A percentile compares a stretch with the other conserved stretches of the same genome.
These are phyloP conservation scores for Isoetes taiwanensis DNA, from an alignment of 75 land plant genomes.

Conservation along the genomic window DNA sequence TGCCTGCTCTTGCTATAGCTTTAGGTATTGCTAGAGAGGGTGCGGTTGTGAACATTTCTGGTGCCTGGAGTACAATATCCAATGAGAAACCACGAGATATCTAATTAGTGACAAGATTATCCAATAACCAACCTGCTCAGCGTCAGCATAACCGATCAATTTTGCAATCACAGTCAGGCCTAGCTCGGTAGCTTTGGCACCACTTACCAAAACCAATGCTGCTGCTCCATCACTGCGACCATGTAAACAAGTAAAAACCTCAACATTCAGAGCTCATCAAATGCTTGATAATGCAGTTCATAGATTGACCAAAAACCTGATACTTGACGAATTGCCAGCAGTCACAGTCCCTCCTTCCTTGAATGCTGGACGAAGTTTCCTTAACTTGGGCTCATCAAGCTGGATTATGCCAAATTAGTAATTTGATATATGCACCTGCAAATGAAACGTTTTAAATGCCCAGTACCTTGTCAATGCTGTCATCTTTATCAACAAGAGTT, in stretches of 20 bases:
- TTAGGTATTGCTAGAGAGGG: slow-evolving; percentile 95
- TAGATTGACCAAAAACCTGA: slow-evolving; percentile 41
- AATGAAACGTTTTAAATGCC: neutral
- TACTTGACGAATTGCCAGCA: slow-evolving; percentile 94
- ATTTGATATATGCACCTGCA: neutral
- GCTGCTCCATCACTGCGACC: slow-evolving; percentile 91
- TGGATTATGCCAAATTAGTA: slow-evolving; percentile 11
- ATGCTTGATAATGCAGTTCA: neutral
- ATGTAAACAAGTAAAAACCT: neutral
- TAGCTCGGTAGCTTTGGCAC: slow-evolving; percentile 57
- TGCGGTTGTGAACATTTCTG: slow-evolving; percentile 77
- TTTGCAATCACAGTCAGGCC: slow-evolving; percentile 69
- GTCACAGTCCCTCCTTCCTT: slow-evolving; percentile 84
- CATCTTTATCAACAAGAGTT: slow-evolving; percentile 63
- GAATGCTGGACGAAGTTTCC: slow-evolving; percentile 82
- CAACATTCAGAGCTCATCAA: neutral
- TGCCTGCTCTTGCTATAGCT: slow-evolving; percentile 73
- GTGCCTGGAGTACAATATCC: slow-evolving; percentile 43
- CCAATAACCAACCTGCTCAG: slow-evolving; percentile 79
- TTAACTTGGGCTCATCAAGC: slow-evolving; percentile 79
- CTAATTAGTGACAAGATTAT: slow-evolving; percentile 92
- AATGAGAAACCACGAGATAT: slow-evolving; percentile 12
- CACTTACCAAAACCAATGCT: slow-evolving; percentile 86
- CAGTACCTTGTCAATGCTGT: slow-evolving; percentile 72
- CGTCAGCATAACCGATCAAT: slow-evolving; percentile 77